A percentile compares a stretch with the other conserved stretches of the same genome.
Evolutionary conservation across 2,329 filamentous ascomycete species (phyloP).

Genomic region (Fusarium drepaniforme): DNA sequence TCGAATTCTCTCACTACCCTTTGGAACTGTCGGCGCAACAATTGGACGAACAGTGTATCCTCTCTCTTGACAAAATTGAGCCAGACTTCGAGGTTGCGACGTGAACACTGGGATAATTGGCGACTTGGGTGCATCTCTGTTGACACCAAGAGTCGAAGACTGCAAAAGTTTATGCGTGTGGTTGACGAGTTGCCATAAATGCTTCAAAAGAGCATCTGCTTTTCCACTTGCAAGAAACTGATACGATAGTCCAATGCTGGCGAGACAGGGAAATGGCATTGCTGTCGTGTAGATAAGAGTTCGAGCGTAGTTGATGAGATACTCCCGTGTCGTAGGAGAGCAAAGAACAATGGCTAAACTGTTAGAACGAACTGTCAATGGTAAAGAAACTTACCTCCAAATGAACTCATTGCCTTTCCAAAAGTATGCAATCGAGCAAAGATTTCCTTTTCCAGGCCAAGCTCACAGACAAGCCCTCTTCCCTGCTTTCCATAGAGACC

Average conservation of each 20-base stretch:
- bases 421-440: constrained; percentile 74
- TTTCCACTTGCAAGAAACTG: constrained; percentile 64
- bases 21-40: constrained; percentile 75
- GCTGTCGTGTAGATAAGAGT: constrained; percentile 81
- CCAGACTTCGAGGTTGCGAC: constrained; percentile 67
- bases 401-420: constrained; percentile 75
- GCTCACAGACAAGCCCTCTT: constrained; percentile 67
- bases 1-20: constrained; percentile 72
- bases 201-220: constrained; percentile 52
- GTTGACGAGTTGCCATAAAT: constrained; percentile 49
- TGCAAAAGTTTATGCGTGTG: constrained; percentile 61
- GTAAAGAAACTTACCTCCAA: constrained; percentile 69
- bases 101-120: constrained; percentile 76
- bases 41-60: constrained; percentile 75
- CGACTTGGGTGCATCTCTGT: constrained; percentile 58
- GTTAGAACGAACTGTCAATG: background rate
- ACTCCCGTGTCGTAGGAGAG: constrained; percentile 68
- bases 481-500: constrained; percentile 70
- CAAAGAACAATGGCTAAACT: constrained; percentile 68
- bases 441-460: constrained; percentile 67
- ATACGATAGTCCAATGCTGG: constrained; percentile 69
- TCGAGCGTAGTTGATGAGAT: constrained; percentile 82
- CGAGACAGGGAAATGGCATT: constrained; percentile 71
- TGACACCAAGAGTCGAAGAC: constrained; percentile 49
- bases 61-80: constrained; percentile 67